A percentile compares a stretch with the other conserved stretches of the same genome.
Conservation (phyloP, 2,329 filamentous ascomycete genomes). For the Exophiala spinifera region DNA sequence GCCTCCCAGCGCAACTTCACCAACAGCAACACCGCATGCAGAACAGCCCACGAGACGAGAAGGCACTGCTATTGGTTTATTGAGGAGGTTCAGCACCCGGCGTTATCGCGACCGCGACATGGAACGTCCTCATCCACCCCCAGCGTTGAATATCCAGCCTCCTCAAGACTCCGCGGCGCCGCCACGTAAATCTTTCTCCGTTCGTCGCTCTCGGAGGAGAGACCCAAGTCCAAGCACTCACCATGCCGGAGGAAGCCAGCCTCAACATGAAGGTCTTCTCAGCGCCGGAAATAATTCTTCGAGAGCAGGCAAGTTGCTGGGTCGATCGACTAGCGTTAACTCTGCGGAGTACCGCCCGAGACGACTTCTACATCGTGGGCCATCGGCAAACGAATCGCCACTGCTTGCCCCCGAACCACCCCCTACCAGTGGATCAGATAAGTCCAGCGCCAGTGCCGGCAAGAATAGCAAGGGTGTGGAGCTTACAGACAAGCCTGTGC, state of each 20-base stretch:
- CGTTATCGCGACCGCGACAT: slow-evolving; percentile 60
- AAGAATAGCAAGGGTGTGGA: slow-evolving; percentile 37
- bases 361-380: slow-evolving; percentile 56
- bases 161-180: slow-evolving; percentile 63
- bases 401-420: slow-evolving; percentile 61
- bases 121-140: slow-evolving; percentile 64
- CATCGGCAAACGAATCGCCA: slow-evolving; percentile 51
- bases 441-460: slow-evolving; percentile 56
- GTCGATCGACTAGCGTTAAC: slow-evolving; percentile 87
- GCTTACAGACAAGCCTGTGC: slow-evolving; percentile 48
- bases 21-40: slow-evolving; percentile 36
- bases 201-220: slow-evolving; percentile 60
- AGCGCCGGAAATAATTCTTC: slow-evolving; percentile 55
- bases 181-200: slow-evolving; percentile 84
- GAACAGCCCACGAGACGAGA: slow-evolving; percentile 74
- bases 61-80: slow-evolving; percentile 76
- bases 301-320: slow-evolving; percentile 66
- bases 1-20: slow-evolving; percentile 35
- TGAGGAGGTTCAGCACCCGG: slow-evolving; percentile 88
- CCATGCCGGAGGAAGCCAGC: slow-evolving; percentile 58
- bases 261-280: slow-evolving; percentile 74
- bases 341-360: slow-evolving; percentile 72
- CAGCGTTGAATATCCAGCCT: slow-evolving; percentile 76
- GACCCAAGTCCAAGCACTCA: slow-evolving; percentile 54
- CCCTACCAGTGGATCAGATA: slow-evolving; percentile 74